Base-by-base conservation (phyloP, 129 eudicot genomes). In the Lonicera japonica region DNA sequence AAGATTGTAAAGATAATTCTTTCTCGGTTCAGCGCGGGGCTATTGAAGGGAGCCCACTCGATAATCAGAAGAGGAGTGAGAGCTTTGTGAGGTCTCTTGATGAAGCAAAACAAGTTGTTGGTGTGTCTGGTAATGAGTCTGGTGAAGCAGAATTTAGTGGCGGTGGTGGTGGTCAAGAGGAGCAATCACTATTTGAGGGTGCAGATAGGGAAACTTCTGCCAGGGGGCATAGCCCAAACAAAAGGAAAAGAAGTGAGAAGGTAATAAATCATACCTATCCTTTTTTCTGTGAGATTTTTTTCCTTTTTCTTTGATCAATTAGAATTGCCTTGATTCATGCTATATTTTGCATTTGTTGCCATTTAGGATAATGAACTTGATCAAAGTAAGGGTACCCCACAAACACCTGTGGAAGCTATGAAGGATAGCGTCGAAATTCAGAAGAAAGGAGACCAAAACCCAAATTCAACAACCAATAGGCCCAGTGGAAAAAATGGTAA, bases 401-500 rank as follows among this genome's bases (percentile, higher is more conserved):
- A 70, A 65, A 77, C 72, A n/a, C 67, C 75, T 38, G 67, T 39
- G 64, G 89, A 77, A 56, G 58, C 73, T 52, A 59, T 64, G 22
- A 81, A 64, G 52, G 69, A 75, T 34, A 62, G 54, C 53, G 29
- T 40, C 23, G 95, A 81, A 60, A 64, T 56, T 70, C 83, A 71
- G 71, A 79, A 77, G 29, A 84, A 77, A 60, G 80, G 81, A 38
- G 90, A 84, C 34, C 77, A 75, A 25, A 83, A 76, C 43, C 75
- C 71, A 29, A 73, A 73, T 72, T 78, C 86, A 43, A 54, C 65
- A 65, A 53, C 67, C 51, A 79, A 72, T 56, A 84, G 77, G 54
- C 67, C 81, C 0, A 66, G 78, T 82, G 91, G 80, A n/a, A 87
- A 91, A 67, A 60, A 86, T 72, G 81, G 83, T 56, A 91, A 91